phyloP scores from a whole-genome alignment of 2,329 filamentous ascomycete species.

The Fusarium sp. region DNA sequence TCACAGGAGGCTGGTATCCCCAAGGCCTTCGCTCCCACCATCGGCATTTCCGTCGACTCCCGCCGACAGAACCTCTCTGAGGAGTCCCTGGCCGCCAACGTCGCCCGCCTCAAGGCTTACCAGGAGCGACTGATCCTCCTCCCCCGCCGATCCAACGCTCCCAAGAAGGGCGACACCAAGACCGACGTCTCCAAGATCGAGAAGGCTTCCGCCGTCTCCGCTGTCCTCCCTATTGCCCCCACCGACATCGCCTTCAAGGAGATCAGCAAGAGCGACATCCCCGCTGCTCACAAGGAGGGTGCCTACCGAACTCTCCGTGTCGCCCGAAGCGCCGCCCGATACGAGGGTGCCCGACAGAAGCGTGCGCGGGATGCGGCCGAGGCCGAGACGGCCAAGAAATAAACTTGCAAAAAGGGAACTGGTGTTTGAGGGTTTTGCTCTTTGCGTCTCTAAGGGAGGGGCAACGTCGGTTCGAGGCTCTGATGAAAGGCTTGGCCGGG shows the following conservation, averaged over 20 bases:
- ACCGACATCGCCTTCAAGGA: conserved; percentile 74
- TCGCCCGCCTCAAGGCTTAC: conserved; percentile 98
- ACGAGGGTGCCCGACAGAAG: conserved; percentile 91
- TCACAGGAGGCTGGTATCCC: conserved; percentile 91
- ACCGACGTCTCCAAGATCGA: conserved; percentile 80
- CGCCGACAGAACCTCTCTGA: conserved; percentile 97
- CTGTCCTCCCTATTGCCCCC: conserved; percentile 79
- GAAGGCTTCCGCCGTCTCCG: conserved; percentile 61
- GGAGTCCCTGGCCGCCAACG: conserved; percentile 94
- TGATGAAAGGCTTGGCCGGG: conserved; percentile 52
- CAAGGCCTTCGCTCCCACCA: conserved; percentile 92
- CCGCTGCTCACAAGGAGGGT: conserved; percentile 80
- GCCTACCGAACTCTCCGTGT: conserved; percentile 89
- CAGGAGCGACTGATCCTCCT: conserved; percentile 96
- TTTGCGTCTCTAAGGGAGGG: conserved; percentile 55
- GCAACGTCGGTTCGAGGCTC: conserved; percentile 55
- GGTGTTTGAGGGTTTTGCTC: conserved; percentile 59
- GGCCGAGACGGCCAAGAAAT: conserved; percentile 89
- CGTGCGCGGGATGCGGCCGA: conserved; percentile 88
- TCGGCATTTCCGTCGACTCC: conserved; percentile 96
- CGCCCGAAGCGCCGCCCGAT: conserved; percentile 84
- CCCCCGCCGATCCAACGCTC: conserved; percentile 92
- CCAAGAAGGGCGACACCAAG: conserved; percentile 93
- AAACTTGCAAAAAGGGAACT: conserved; percentile 61
- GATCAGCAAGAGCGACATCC: conserved; percentile 86